Base-by-base conservation (phyloP, 2,329 filamentous ascomycete genomes). In the Aspergillus neoniger region DNA sequence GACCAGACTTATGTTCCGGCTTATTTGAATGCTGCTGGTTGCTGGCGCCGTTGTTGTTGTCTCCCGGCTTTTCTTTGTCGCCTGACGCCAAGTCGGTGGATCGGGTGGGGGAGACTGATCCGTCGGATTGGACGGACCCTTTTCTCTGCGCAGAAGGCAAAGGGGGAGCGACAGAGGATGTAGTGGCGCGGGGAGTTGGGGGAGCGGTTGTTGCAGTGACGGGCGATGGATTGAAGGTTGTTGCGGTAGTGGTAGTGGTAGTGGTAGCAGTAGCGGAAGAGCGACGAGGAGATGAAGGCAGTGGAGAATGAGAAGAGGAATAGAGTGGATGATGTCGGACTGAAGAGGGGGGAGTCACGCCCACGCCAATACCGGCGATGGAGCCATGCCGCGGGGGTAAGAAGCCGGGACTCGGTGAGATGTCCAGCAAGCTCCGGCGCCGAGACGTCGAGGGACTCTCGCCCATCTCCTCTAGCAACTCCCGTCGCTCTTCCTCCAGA, bases 401-500 rank as follows among this genome's bases (percentile, higher is more conserved):
- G 41, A 69, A 64, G 57, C 70, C 81, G 60, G 83, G 80, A 70
- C 82, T 80, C 59, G 84, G 80, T 70, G 82, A 80, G 68, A 87
- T 80, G 70, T 88, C 85, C 17, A 89, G 80, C 83, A 90, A 86
- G 74, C 86, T 91, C 67, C 88, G 83, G 57, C 90, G 84, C 10
- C 89, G 88, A 23, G 87, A 85, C 28, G 76, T 36, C 38, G 39
- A 30, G 39, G 25, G 72, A 48, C 82, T 83, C 73, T 90, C 87
- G 44, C 30, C 50, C 54, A 92, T 80, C 63, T 91, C 79, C 51
- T 86, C 87, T 66, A 92, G 80, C 41, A 92, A 87, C 77, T 91
- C 89, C 64, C 83, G 82, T 63, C 89, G 85, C 81, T 94, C 91
- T 80, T 92, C 88, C 72, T 92, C 90, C 64, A 92, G 82, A 66